Evolutionary conservation across 805 yeast genomes (phyloP).

Genomic region (Dipodascopsis uninucleata): DNA sequence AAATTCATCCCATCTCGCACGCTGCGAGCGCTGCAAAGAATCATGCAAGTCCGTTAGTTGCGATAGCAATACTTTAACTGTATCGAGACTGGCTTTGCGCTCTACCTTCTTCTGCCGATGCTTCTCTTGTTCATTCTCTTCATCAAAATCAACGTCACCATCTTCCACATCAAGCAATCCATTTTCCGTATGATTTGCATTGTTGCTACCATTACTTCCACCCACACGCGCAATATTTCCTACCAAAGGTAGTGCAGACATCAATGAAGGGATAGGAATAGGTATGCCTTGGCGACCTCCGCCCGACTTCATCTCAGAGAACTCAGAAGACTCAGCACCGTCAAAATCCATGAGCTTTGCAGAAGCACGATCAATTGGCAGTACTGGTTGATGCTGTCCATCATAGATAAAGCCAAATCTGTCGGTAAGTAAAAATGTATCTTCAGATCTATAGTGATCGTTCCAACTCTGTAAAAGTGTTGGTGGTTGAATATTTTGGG

Average conservation of each 20-base stretch:
- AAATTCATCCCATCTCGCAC: slow-evolving; percentile 47
- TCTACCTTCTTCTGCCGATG: too few species aligned
- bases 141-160: slow-evolving; percentile 2
- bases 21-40: slow-evolving; percentile 39
- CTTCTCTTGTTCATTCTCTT: slow-evolving; percentile 5
- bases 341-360: slow-evolving; percentile 21
- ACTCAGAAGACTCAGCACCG: slow-evolving; percentile 21
- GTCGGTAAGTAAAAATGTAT: slow-evolving; percentile 40
- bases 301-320: slow-evolving; percentile 3
- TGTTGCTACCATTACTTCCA: background rate
- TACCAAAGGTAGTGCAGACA: background rate
- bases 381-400: slow-evolving; percentile 21
- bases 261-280: background rate
- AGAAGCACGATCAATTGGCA: slow-evolving; percentile 15
- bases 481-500: slow-evolving; percentile 37
- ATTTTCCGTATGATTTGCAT: background rate
- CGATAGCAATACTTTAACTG: slow-evolving; percentile 36
- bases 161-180: background rate
- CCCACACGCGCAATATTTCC: background rate
- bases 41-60: slow-evolving; percentile 47
- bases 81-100: too few species aligned
- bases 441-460: slow-evolving; percentile 28
- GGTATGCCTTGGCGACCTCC: slow-evolving; percentile 19
- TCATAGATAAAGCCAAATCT: slow-evolving; percentile 49
- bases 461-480: slow-evolving; percentile 32